Conservation (phyloP, 2,329 filamentous ascomycete species). For the Trichoderma sp. region DNA sequence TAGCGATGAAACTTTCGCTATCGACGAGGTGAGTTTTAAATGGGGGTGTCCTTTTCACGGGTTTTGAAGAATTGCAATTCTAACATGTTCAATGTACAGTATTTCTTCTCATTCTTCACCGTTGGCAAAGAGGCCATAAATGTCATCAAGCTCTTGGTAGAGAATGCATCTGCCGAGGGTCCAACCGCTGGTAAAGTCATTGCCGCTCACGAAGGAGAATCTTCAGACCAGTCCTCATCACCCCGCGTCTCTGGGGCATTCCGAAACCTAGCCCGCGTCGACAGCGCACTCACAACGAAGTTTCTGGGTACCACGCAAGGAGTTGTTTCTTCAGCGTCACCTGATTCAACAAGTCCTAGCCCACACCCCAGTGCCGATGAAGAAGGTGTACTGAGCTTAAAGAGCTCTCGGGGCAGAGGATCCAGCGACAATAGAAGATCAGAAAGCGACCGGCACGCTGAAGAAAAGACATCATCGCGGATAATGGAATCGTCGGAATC, state of each 20-base stretch:
- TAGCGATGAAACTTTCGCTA: slow-evolving; percentile 88
- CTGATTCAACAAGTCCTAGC: slow-evolving; percentile 44
- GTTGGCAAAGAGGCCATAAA: slow-evolving; percentile 79
- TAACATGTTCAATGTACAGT: slow-evolving; percentile 45
- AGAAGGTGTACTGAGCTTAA: slow-evolving; percentile 41
- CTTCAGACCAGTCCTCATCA: slow-evolving; percentile 22
- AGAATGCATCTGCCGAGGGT: slow-evolving; percentile 53
- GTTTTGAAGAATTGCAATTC: neutral
- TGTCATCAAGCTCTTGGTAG: slow-evolving; percentile 69
- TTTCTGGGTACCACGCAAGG: slow-evolving; percentile 58
- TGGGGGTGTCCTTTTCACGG: slow-evolving; percentile 70
- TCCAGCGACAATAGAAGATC: slow-evolving; percentile 59
- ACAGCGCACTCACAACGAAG: slow-evolving; percentile 38
- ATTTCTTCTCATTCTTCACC: slow-evolving; percentile 95
- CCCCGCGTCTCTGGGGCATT: slow-evolving; percentile 27
- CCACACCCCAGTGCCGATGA: slow-evolving; percentile 57
- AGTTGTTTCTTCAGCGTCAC: slow-evolving; percentile 54
- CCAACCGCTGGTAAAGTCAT: slow-evolving; percentile 26
- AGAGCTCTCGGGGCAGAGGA: slow-evolving; percentile 54
- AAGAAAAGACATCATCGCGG: slow-evolving; percentile 45
- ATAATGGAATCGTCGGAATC: slow-evolving; percentile 69
- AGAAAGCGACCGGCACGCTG: slow-evolving; percentile 45
- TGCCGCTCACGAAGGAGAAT: slow-evolving; percentile 20
- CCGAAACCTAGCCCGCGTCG: slow-evolving; percentile 26
- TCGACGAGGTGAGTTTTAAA: slow-evolving; percentile 77